These are phyloP conservation scores for Fusarium longipes DNA, from an alignment of 2,329 filamentous ascomycete genomes.

Conservation along the genomic window DNA sequence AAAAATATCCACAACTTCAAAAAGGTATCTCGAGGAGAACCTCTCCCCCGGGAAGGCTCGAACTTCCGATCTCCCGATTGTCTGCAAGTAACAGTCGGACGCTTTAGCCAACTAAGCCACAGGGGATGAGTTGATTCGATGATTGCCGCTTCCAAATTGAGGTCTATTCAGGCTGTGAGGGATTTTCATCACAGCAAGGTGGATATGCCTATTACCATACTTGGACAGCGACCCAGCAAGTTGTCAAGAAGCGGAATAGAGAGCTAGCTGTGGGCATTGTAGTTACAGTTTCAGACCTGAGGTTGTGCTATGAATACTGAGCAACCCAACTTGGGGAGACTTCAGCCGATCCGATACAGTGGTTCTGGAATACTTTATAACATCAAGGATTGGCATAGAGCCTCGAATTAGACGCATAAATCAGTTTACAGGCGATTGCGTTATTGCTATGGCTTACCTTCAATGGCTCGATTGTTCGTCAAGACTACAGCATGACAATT, in stretches of 20 bases:
- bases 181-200: neutral
- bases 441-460: neutral
- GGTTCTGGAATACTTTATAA: no score
- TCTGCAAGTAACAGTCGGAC: slow-evolving; percentile 43
- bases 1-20: slow-evolving; percentile 29
- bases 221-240: neutral
- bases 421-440: neutral
- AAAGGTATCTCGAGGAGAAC: slow-evolving; percentile 19
- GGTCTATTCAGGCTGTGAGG: neutral
- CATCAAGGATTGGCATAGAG: no score
- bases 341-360: no score
- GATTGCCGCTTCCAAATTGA: neutral
- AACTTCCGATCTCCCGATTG: slow-evolving; percentile 49
- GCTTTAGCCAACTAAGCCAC: slow-evolving; percentile 45
- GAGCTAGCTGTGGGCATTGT: no score
- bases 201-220: neutral
- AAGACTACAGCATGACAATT: no score
- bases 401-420: no score
- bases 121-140: slow-evolving; percentile 37
- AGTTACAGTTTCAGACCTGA: neutral
- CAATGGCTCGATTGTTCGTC: no score
- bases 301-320: neutral
- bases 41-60: slow-evolving; percentile 48
- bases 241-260: neutral
- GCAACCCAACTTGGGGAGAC: neutral